These are phyloP conservation scores for Cladobotryum protrusum DNA, from an alignment of 2,329 filamentous ascomycete genomes.

Conservation along the genomic window DNA sequence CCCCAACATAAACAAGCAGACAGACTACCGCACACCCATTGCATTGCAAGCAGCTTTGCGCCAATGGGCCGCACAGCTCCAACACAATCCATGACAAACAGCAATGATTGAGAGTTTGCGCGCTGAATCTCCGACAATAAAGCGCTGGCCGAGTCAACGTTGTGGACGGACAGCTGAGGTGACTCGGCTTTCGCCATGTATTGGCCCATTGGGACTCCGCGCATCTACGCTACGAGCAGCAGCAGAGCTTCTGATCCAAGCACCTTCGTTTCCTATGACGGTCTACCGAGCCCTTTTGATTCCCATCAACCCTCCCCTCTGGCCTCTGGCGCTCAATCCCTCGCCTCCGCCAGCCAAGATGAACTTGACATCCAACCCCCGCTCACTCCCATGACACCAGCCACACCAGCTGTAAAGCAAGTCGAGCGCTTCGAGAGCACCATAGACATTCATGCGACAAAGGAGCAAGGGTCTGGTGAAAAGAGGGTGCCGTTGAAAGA, in stretches of 20 bases:
- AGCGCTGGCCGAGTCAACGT: conserved; percentile 11
- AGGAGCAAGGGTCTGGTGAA: conserved; percentile 15
- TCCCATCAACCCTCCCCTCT: conserved; percentile 17
- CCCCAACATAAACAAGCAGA: not conserved
- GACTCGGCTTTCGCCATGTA: conserved; percentile 58
- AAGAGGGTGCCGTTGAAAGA: conserved; percentile 46
- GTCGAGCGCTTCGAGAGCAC: conserved; percentile 47
- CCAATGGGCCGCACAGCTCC: conserved; percentile 3
- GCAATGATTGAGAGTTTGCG: conserved; percentile 10
- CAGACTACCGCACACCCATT: not conserved
- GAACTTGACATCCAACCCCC: conserved; percentile 29
- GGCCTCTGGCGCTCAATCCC: conserved; percentile 16
- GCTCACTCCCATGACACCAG: conserved; percentile 47
- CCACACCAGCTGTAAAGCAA: conserved; percentile 52
- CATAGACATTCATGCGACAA: conserved; percentile 4
- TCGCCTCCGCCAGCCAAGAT: conserved; percentile 25
- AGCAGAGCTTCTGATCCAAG: conserved; percentile 47
- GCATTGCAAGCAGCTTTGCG: conserved; percentile 1
- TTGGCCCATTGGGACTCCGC: conserved; percentile 82
- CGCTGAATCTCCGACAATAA: conserved; percentile 6
- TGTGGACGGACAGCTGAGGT: conserved; percentile 18
- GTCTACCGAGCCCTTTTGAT: conserved; percentile 37
- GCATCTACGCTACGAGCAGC: conserved; percentile 73
- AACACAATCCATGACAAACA: not conserved
- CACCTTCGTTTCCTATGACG: conserved; percentile 54